Evolutionary conservation across 148 eudicot genomes (phyloP).

Genomic region (Arctostaphylos glauca): DNA sequence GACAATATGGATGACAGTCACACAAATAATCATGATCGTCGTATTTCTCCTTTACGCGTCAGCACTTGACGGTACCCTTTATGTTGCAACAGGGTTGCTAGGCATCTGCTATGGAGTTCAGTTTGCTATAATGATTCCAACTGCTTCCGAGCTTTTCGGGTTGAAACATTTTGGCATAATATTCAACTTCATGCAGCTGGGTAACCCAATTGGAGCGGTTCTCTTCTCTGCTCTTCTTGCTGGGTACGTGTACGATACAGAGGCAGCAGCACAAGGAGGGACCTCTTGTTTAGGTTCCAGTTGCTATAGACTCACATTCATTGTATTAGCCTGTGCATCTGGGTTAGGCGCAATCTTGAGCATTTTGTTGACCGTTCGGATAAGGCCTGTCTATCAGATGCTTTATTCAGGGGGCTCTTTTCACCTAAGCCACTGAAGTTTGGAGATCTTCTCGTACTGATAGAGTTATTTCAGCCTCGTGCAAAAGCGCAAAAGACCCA

Average conservation of each 20-base stretch:
- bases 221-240: slow-evolving; percentile 84
- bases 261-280: slow-evolving; percentile 66
- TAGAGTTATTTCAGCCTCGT: not conserved
- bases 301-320: slow-evolving; percentile 84
- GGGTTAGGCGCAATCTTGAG: slow-evolving; percentile 68
- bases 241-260: slow-evolving; percentile 74
- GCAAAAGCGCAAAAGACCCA: not conserved
- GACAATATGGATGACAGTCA: slow-evolving; percentile 76
- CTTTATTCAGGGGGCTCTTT: slow-evolving; percentile 86
- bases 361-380: slow-evolving; percentile 62
- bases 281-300: slow-evolving; percentile 66
- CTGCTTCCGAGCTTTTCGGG: slow-evolving; percentile 88
- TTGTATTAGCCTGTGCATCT: slow-evolving; percentile 67
- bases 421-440: slow-evolving; percentile 43
- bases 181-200: slow-evolving; percentile 77
- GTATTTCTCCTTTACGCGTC: slow-evolving; percentile 78
- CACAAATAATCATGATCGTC: slow-evolving; percentile 68
- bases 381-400: slow-evolving; percentile 83
- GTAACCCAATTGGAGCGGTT: slow-evolving; percentile 85
- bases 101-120: slow-evolving; percentile 93
- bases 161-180: slow-evolving; percentile 83
- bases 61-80: slow-evolving; percentile 64
- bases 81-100: slow-evolving; percentile 69
- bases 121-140: slow-evolving; percentile 89
- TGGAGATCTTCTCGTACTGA: not conserved